A percentile compares a stretch with the other conserved stretches of the same genome.
These are phyloP conservation scores for Comarum palustre DNA, from an alignment of 306 rosid genomes.

Conservation along the genomic window DNA sequence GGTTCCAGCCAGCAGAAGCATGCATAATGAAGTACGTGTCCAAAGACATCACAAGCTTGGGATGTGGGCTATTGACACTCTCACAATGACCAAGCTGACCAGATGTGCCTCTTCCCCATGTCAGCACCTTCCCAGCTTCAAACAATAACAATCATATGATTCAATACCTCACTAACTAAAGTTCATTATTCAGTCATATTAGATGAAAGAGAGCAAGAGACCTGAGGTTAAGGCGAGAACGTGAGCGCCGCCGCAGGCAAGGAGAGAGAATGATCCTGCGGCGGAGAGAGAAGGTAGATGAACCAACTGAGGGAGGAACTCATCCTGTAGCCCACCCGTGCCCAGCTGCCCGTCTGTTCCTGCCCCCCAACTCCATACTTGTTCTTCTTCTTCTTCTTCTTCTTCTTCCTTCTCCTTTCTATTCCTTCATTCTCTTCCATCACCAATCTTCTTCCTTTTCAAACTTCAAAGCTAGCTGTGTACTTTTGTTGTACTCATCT, in stretches of 20 bases:
- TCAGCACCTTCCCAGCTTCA: slow-evolving; percentile 64
- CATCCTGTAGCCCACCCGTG: slow-evolving; percentile 53
- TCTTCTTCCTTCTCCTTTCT: not conserved
- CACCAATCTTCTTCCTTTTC: not conserved
- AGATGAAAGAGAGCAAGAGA: slow-evolving; percentile 14
- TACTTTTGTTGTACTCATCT: not conserved
- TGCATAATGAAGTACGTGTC: slow-evolving; percentile 45
- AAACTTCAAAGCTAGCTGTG: not conserved
- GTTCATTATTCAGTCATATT: not conserved
- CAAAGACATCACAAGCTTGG: slow-evolving; percentile 53
- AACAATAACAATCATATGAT: not conserved
- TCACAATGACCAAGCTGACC: slow-evolving; percentile 83
- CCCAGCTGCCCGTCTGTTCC: slow-evolving; percentile 90
- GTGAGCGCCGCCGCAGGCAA: slow-evolving; percentile 92
- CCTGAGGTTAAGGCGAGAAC: slow-evolving; percentile 69
- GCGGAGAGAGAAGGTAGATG: slow-evolving; percentile 37
- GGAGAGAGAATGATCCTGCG: slow-evolving; percentile 41
- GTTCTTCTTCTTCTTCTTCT: slow-evolving; percentile 19
- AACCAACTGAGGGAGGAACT: slow-evolving; percentile 59
- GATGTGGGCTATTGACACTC: slow-evolving; percentile 40
- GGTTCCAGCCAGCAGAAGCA: slow-evolving; percentile 93
- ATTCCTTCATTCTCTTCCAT: slow-evolving; percentile 19
- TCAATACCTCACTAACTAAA: not conserved
- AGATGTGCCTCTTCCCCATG: slow-evolving; percentile 88
- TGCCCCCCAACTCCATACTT: slow-evolving; percentile 96